A percentile compares a stretch with the other conserved stretches of the same genome.
Evolutionary conservation across 2,329 filamentous ascomycete species (phyloP).

Genomic region (Cercospora berteroae): DNA sequence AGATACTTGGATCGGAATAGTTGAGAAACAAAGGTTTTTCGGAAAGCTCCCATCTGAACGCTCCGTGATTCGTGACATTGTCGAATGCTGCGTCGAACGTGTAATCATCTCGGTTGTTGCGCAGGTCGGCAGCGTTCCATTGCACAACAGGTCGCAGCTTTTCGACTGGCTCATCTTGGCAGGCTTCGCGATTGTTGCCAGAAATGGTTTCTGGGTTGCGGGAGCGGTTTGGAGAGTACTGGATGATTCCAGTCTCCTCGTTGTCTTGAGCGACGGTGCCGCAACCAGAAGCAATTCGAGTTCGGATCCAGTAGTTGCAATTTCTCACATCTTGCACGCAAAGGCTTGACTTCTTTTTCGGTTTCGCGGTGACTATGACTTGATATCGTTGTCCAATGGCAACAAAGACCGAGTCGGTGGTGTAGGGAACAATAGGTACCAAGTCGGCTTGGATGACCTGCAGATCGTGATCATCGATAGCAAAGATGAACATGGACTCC

Average conservation of each 20-base stretch:
- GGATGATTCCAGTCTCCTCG: constrained; percentile 30
- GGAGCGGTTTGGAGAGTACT: constrained; percentile 23
- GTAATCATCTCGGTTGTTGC: constrained; percentile 21
- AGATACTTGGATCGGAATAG: constrained; percentile 30
- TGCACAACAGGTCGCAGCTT: constrained; percentile 31
- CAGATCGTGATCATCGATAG: constrained; percentile 44
- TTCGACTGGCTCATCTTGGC: constrained; percentile 31
- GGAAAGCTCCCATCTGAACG: constrained; percentile 31
- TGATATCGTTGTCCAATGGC: constrained; percentile 38
- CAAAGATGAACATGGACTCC: constrained; percentile 41
- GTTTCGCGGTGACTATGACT: constrained; percentile 35
- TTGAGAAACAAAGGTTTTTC: constrained; percentile 32
- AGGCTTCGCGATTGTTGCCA: constrained; percentile 24
- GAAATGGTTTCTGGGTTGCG: constrained; percentile 21
- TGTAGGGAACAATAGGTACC: constrained; percentile 45
- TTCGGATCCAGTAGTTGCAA: constrained; percentile 35
- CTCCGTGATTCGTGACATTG: constrained; percentile 12
- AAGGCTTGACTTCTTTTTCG: constrained; percentile 5
- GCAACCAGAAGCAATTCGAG: constrained; percentile 28
- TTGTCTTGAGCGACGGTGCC: constrained; percentile 33
- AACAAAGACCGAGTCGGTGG: constrained; percentile 38
- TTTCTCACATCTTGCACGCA: constrained; percentile 3
- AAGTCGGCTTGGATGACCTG: constrained; percentile 47
- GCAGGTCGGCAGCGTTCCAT: constrained; percentile 28
- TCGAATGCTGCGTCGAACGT: constrained; percentile 30